Evolutionary conservation across 345 rosid species (phyloP).

Genomic region (Raphanus raphanistrum): DNA sequence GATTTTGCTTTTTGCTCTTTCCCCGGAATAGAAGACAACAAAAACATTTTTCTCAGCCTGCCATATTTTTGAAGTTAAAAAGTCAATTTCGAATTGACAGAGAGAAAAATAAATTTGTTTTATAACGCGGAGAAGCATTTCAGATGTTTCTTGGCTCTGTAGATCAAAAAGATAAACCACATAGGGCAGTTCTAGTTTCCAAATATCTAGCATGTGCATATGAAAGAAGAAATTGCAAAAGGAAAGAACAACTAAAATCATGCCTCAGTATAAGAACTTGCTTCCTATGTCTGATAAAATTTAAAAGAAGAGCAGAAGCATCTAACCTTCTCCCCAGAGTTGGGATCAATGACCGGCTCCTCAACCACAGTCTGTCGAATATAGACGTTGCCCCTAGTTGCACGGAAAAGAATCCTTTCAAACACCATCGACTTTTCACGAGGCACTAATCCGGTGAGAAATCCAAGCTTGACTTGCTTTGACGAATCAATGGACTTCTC

Average conservation of each 20-base stretch:
- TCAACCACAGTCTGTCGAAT: conserved; percentile 64
- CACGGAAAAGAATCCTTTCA: conserved; percentile 96
- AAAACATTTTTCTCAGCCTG: conserved; percentile 95
- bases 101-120: conserved; percentile 2
- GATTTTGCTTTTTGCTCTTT: conserved; percentile 83
- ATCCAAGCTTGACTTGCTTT: conserved; percentile 92
- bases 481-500: conserved; percentile 62
- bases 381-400: conserved; percentile 90
- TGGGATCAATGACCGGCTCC: conserved; percentile 75
- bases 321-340: conserved; percentile 84
- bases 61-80: conserved; percentile 36
- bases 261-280: neutral
- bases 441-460: conserved; percentile 83
- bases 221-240: conserved; percentile 11
- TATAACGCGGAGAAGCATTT: neutral
- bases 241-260: neutral
- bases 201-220: conserved; percentile 15
- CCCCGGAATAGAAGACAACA: conserved; percentile 84
- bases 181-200: neutral
- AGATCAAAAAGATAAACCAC: neutral
- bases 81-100: conserved; percentile 13
- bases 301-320: conserved; percentile 7
- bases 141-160: conserved; percentile 4
- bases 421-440: conserved; percentile 86
- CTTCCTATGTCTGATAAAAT: conserved; percentile 9